phyloP scores from a whole-genome alignment of 441 rosid species.

The California macrophylla region DNA sequence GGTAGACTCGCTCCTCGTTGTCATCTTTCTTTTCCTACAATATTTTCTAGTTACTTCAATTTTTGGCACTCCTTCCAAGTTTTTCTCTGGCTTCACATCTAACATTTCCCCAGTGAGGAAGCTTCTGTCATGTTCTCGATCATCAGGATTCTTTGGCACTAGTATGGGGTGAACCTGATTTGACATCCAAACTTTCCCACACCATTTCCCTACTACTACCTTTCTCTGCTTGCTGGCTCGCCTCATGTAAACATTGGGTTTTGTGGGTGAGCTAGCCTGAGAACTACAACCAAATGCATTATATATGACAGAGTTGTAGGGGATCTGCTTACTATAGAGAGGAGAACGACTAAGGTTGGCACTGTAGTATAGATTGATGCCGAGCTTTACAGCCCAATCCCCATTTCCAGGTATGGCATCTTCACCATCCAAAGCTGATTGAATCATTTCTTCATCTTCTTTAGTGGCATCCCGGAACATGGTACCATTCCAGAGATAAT shows the following conservation, averaged over 20 bases:
- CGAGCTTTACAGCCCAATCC: conserved; percentile 93
- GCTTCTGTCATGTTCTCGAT: conserved; percentile 44
- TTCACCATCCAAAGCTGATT: conserved; percentile 61
- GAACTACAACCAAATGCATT: conserved; percentile 73
- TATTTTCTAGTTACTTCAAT: conserved; percentile 41
- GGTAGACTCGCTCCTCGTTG: conserved; percentile 27
- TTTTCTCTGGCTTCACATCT: conserved; percentile 46
- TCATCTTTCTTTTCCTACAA: conserved; percentile 54
- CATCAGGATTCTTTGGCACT: conserved; percentile 40
- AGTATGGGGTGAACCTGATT: conserved; percentile 86
- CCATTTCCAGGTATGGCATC: conserved; percentile 71
- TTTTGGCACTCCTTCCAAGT: conserved; percentile 25
- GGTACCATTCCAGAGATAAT: conserved; percentile 46
- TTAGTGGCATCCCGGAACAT: conserved; percentile 47
- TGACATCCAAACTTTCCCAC: conserved; percentile 99
- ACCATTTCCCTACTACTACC: conserved; percentile 93
- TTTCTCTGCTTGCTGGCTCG: conserved; percentile 57
- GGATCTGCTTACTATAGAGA: conserved; percentile 94
- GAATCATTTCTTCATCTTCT: conserved; percentile 70
- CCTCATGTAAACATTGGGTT: conserved; percentile 37
- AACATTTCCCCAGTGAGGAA: conserved; percentile 22
- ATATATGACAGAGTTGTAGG: conserved; percentile 79
- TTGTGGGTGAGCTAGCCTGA: conserved; percentile 42
- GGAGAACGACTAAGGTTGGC: conserved; percentile 72
- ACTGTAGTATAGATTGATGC: conserved; percentile 82